phyloP scores from a whole-genome alignment of 2,329 filamentous ascomycete species.

The Keithomyces neogunnii region DNA sequence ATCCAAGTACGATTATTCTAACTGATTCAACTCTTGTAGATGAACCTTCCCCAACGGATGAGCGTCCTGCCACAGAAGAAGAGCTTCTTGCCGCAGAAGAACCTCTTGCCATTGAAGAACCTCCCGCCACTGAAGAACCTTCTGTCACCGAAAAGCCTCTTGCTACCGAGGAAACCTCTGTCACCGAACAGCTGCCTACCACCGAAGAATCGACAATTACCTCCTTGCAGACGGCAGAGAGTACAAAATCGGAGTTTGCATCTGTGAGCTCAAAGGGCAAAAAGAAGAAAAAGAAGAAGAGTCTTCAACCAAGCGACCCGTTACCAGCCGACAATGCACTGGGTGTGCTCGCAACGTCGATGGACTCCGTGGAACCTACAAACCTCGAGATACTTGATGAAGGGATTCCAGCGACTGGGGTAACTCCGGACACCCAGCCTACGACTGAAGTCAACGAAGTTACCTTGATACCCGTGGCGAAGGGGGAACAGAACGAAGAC shows the following conservation, averaged over 20 bases:
- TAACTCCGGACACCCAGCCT: neutral
- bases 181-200: neutral
- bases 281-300: slow-evolving; percentile 9
- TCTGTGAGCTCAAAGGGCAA: slow-evolving; percentile 5
- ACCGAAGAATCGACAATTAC: neutral
- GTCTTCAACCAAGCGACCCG: neutral
- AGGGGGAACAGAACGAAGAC: slow-evolving; percentile 8
- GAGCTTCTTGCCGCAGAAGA: neutral
- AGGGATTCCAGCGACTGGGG: neutral
- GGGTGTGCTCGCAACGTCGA: neutral
- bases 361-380: neutral
- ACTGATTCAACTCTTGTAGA: neutral
- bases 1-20: neutral
- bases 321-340: neutral
- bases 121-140: neutral
- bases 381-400: neutral
- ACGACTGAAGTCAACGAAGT: neutral
- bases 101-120: neutral
- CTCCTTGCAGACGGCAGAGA: neutral
- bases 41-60: neutral
- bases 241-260: neutral
- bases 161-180: neutral
- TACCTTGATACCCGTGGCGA: neutral
- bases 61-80: neutral
- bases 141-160: neutral